Evolutionary conservation across 768 basidiomycete species (phyloP).

Genomic region (Clavulina sp.): DNA sequence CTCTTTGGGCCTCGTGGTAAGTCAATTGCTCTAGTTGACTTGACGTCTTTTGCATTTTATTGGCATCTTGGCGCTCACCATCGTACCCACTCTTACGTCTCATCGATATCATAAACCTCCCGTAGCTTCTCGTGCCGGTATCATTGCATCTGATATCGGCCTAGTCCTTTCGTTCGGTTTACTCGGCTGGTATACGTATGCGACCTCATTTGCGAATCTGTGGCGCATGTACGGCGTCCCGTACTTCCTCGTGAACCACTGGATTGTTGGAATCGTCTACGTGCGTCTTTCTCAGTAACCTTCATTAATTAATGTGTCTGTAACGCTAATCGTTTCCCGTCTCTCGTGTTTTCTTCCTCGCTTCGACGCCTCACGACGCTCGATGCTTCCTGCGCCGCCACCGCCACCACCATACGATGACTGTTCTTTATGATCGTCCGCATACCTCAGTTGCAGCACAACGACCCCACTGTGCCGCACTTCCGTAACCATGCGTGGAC

Average conservation of each 20-base stretch:
- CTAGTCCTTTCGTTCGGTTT: background rate
- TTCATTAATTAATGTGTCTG: no score
- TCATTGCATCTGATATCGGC: background rate
- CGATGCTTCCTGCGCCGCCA: background rate
- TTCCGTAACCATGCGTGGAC: conserved; percentile 81
- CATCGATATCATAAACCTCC: background rate
- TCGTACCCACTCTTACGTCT: background rate
- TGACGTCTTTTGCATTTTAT: background rate
- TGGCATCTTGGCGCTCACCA: background rate
- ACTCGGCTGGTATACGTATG: background rate
- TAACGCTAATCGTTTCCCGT: no score
- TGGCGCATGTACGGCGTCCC: background rate
- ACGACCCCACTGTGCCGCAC: conserved; percentile 89
- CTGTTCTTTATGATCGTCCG: background rate
- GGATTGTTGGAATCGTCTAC: background rate
- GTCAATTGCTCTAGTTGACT: background rate
- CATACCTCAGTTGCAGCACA: conserved; percentile 31
- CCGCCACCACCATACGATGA: no score
- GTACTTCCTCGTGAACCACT: background rate
- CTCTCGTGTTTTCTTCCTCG: background rate
- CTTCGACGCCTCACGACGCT: no score
- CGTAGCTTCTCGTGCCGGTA: background rate
- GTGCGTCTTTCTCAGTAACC: no score
- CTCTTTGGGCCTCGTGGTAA: no score
- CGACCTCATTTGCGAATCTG: background rate